phyloP scores from a whole-genome alignment of 1,284 basidiomycete genomes.

The Naganishia sp. region DNA sequence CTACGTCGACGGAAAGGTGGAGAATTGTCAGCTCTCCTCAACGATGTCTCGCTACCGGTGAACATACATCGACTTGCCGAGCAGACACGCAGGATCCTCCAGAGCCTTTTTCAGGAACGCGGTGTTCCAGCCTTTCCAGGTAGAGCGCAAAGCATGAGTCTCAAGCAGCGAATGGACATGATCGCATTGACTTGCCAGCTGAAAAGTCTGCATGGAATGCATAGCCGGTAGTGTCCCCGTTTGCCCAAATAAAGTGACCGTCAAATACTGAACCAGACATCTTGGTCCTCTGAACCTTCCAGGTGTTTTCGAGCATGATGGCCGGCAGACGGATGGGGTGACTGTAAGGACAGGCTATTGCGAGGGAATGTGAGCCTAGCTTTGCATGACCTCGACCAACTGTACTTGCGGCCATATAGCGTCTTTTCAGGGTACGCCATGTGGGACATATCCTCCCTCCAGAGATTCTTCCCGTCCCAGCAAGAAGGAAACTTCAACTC shows the following conservation, averaged over 20 bases:
- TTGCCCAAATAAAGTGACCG: conserved; percentile 44
- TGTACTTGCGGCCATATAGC: conserved; percentile 28
- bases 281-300: conserved; percentile 25
- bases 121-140: conserved; percentile 40
- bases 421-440: conserved; percentile 34
- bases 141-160: background rate
- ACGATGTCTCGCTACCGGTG: background rate
- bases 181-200: conserved; percentile 6
- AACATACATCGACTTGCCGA: conserved; percentile 26
- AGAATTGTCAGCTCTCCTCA: too few relatives aligned
- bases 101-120: conserved; percentile 40
- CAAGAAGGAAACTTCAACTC: conserved; percentile 43
- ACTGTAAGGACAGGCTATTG: conserved; percentile 39
- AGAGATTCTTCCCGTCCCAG: conserved; percentile 47
- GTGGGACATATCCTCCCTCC: conserved; percentile 39
- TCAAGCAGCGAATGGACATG: too few relatives aligned
- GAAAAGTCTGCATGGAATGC: conserved; percentile 25
- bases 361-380: background rate
- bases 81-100: conserved; percentile 39
- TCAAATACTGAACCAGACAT: conserved; percentile 33
- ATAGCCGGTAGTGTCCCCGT: conserved; percentile 43
- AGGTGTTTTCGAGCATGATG: conserved; percentile 45
- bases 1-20: too few relatives aligned
- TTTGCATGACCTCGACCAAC: too few relatives aligned
- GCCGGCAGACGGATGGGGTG: conserved; percentile 45